A percentile compares a stretch with the other conserved stretches of the same genome.
Evolutionary conservation across 345 rosid species (phyloP).

Genomic region (Salix koriyanagi): DNA sequence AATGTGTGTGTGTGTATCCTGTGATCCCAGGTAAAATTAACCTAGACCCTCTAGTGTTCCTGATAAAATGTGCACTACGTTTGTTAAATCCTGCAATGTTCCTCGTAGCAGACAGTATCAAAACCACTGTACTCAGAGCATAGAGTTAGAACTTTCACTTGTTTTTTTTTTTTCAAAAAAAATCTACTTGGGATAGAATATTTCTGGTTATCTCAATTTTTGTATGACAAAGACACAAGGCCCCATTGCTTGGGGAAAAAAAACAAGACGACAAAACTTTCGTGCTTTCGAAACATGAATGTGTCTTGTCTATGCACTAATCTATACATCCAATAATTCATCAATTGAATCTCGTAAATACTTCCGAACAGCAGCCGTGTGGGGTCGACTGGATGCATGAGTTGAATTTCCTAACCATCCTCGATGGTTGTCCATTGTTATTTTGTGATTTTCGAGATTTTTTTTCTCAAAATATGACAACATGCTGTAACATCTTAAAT

Average conservation of each 20-base stretch:
- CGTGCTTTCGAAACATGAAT: background rate
- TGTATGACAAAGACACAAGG: background rate
- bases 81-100: too few relatives aligned
- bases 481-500: background rate
- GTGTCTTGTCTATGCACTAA: background rate
- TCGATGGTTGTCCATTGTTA: too few relatives aligned
- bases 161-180: background rate
- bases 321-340: background rate
- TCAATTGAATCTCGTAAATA: background rate
- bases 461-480: background rate
- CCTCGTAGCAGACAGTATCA: background rate
- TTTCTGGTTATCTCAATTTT: background rate
- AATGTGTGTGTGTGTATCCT: background rate
- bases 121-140: background rate
- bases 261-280: background rate
- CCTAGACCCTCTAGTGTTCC: background rate
- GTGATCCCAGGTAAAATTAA: background rate
- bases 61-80: too few relatives aligned
- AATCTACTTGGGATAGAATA: background rate
- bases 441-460: background rate
- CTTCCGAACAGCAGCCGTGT: too few relatives aligned
- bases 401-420: too few relatives aligned
- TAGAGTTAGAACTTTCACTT: background rate
- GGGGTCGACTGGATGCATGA: too few relatives aligned
- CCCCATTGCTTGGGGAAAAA: background rate